Evolutionary conservation across 495 filamentous ascomycete genomes (phyloP).

Genomic region (Aspergillus incahuasiensis): DNA sequence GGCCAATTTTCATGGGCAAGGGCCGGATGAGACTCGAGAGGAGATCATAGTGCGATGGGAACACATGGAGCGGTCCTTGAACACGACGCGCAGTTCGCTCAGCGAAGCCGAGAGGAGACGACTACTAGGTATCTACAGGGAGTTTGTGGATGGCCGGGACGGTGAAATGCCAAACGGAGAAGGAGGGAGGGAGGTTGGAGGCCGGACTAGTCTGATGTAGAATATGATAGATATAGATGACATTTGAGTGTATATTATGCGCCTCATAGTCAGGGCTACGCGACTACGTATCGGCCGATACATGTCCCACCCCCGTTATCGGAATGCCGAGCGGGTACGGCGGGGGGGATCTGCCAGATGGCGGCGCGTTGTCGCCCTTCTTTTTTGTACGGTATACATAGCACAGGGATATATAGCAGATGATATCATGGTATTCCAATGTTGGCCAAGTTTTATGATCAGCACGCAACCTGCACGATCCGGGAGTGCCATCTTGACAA

Average conservation of each 20-base stretch:
- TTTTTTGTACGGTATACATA: neutral
- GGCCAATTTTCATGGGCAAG: slow-evolving; percentile 19
- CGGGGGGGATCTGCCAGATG: neutral
- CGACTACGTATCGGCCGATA: neutral
- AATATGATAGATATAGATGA: slow-evolving; percentile 18
- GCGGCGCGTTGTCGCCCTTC: neutral
- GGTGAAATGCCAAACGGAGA: slow-evolving; percentile 94
- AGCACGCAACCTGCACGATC: neutral
- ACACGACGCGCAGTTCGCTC: slow-evolving; percentile 79
- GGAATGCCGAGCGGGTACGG: neutral
- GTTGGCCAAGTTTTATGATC: neutral
- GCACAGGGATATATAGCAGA: neutral
- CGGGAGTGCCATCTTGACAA: neutral
- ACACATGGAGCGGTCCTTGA: slow-evolving; percentile 73
- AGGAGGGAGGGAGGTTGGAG: slow-evolving; percentile 84
- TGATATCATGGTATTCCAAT: neutral
- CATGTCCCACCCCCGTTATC: neutral
- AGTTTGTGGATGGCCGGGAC: slow-evolving; percentile 87
- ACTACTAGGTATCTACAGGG: slow-evolving; percentile 75
- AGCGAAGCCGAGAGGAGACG: slow-evolving; percentile 66
- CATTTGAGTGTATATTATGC: slow-evolving; percentile 1
- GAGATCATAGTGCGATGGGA: slow-evolving; percentile 85
- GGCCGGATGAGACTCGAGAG: slow-evolving; percentile 40
- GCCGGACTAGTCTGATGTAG: slow-evolving; percentile 89
- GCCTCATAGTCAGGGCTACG: neutral